These are phyloP conservation scores for Jaapia argillacea DNA, from an alignment of 768 basidiomycete species.

Conservation along the genomic window DNA sequence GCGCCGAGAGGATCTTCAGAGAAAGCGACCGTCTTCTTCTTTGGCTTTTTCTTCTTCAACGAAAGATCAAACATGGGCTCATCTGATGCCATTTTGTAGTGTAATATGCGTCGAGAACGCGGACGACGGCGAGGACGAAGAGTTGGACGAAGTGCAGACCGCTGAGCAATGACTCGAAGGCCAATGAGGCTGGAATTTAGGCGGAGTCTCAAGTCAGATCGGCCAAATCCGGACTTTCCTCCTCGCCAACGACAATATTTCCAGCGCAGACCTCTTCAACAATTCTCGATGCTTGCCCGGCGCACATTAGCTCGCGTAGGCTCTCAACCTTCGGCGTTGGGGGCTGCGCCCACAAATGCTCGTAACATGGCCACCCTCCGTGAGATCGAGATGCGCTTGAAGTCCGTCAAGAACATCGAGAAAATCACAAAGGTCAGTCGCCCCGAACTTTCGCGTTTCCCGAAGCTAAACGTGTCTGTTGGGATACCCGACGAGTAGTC, in stretches of 20 bases:
- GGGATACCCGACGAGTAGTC: slow-evolving; percentile 36
- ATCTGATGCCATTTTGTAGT: slow-evolving; percentile 42
- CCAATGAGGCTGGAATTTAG: too few species aligned
- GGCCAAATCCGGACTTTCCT: neutral
- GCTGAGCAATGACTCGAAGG: too few species aligned
- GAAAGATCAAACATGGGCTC: slow-evolving; percentile 80
- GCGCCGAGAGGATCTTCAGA: slow-evolving; percentile 76
- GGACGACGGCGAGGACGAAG: slow-evolving; percentile 21
- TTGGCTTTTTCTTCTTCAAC: slow-evolving; percentile 62
- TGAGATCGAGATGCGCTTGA: slow-evolving; percentile 92
- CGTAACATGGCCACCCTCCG: slow-evolving; percentile 96
- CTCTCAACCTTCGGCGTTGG: slow-evolving; percentile 27
- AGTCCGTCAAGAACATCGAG: slow-evolving; percentile 96
- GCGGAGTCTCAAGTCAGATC: neutral
- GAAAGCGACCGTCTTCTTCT: slow-evolving; percentile 83
- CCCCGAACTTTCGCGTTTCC: slow-evolving; percentile 10
- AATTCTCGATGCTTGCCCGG: slow-evolving; percentile 39
- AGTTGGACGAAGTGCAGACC: slow-evolving; percentile 2
- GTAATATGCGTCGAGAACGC: slow-evolving; percentile 14
- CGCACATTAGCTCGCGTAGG: slow-evolving; percentile 34
- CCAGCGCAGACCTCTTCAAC: too few species aligned
- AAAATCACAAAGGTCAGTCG: slow-evolving; percentile 94
- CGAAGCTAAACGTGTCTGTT: neutral
- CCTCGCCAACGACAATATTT: neutral
- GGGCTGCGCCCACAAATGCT: slow-evolving; percentile 35